Base-by-base conservation (phyloP, 768 basidiomycete genomes). In the Phlegmacium glaucopus region DNA sequence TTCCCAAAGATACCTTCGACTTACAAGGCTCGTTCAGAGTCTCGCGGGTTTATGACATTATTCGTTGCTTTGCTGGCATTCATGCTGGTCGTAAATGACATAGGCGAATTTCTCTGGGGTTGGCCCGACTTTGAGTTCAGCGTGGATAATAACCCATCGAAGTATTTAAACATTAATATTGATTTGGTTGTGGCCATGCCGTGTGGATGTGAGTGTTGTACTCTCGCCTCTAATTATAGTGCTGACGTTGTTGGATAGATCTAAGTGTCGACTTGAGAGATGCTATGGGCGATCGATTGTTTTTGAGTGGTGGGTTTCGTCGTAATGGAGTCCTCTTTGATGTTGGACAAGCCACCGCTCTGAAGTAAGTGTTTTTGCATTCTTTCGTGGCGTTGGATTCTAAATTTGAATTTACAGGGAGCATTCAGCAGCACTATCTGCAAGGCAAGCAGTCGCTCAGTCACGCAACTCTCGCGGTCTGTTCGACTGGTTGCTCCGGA, bases 101-200 rank as follows among this genome's bases (percentile, higher is more conserved):
- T 94, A 36, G 84, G 83, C 41, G 94, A 97, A 62, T 98, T 81
- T 60, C 69, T 98, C 28, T 98, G 90, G 80, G 95, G 95, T 37
- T 94, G 93, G 80, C 87, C 90, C 6, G 87, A 90, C 61, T 85
- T 85, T 56, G 83, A 87, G 60, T 99, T 97, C 66, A 85, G 82
- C 53, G 85, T 99, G 43, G 94, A 97, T 61, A 66, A 66, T 27
- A 76, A 79, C 46, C 68, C 74, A 29, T 66, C 67, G 9, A 80
- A 77, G 51, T 82, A 73, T 44, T 72, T 99, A 74, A 80, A 83
- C 55, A 74, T 99, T 54, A 97, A 99, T 64, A 77, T 98, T 45
- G 95, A 99, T 69, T 67, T 97, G 70, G 81, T 89, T 18, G 88
- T 97, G 30, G 89, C 90, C 57, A 96, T 93, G 80, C 93, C 92